Evolutionary conservation across 1,139 yeast species (phyloP), one percentile per base, ranked within the genome.

Genomic region (Meyerozyma sp.): DNA sequence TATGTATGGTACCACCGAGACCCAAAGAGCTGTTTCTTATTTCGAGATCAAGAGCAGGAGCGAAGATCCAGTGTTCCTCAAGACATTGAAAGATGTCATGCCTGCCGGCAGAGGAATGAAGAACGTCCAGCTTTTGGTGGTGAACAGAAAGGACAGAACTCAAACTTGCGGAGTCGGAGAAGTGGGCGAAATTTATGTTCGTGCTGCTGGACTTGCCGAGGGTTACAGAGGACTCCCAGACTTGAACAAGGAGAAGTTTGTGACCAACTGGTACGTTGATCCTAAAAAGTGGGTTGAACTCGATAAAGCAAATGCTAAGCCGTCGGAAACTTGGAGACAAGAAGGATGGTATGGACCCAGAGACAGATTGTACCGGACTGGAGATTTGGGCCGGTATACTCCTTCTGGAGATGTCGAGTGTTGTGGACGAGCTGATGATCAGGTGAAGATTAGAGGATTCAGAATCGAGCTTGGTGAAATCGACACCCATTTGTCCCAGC

Each of bases 1-100:
- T 67, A 94, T 94, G 99, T 94, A 94, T 63, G 99, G 99, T 59
- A 94, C 98, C 35, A 94, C 99, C 9, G 99, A 94, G 68, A 94
- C 98, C 13, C 99, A 94, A 70, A 81, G 98, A 62, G 90, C 98
- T 2, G 99, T 94, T 16, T 90, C 98, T 0, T 94, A 79, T 67
- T 94, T 82, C 65, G 95, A 89, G 61, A 91, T 94, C 50, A 82
- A 88, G 43, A 81, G 95, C 29, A 75, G 89, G 52, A 63, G 75
- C 35, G 62, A 73, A 32, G 91, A 90, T 60, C 77, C 95, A 21
- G 68, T 78, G 16, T 91, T 87, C 65, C 75, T 94, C 59, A 84
- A 82, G 59, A 78, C 84, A 42, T 86, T 88, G 68, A 94, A 94
- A 67, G 98, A 94, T 58, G 86, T 90, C 45, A 90, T 94, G 86